A percentile compares a stretch with the other conserved stretches of the same genome.
These are phyloP conservation scores for Gossypium schwendimanii DNA, from an alignment of 441 rosid genomes.

Conservation along the genomic window DNA sequence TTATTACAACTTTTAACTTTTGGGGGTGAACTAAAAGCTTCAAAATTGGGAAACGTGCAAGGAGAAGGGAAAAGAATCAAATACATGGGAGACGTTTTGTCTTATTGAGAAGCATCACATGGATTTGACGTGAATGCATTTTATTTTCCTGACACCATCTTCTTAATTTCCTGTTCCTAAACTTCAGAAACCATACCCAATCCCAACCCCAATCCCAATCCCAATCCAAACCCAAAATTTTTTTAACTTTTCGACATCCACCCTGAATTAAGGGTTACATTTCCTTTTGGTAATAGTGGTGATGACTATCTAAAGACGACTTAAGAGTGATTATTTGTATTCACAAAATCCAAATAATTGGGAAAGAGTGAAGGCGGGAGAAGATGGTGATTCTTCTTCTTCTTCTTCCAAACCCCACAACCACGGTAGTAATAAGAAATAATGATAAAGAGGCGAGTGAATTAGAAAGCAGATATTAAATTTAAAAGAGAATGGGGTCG, in stretches of 20 bases:
- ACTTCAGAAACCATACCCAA: neutral
- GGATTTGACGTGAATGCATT: neutral
- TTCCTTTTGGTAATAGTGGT: too few species aligned
- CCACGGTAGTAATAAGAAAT: neutral
- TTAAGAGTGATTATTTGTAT: too few species aligned
- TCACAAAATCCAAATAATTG: too few species aligned
- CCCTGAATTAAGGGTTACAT: neutral
- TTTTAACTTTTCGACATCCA: neutral
- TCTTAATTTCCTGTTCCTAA: neutral
- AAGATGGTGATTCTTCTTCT: too few species aligned
- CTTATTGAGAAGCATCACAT: slow-evolving; percentile 4
- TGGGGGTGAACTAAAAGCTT: neutral
- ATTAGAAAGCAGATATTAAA: neutral
- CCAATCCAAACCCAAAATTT: neutral
- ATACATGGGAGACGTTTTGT: neutral
- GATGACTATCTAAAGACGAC: too few species aligned
- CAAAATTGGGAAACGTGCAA: neutral
- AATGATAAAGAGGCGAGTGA: neutral
- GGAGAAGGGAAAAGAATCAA: neutral
- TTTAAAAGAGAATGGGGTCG: neutral
- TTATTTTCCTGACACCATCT: neutral
- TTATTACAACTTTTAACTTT: neutral
- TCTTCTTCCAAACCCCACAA: neutral
- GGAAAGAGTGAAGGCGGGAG: too few species aligned
- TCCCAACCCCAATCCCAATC: too few species aligned